phyloP scores from a whole-genome alignment of 163 green algal species.

The Smithsoniella earleae region DNA sequence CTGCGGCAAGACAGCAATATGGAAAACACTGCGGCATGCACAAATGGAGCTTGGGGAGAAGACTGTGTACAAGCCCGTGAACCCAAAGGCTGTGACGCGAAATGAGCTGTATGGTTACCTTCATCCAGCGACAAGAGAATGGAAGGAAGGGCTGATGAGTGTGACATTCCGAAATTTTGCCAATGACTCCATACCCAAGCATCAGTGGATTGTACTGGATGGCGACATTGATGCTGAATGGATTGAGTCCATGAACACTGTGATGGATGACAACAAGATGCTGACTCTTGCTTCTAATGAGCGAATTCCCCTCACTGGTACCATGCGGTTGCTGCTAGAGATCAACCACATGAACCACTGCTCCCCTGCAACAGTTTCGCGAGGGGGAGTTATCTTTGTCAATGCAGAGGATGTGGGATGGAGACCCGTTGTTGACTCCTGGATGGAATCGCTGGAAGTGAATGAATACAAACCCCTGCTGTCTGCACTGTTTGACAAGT shows the following conservation, averaged over 20 bases:
- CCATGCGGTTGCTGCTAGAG: constrained; percentile 84
- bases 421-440: constrained; percentile 75
- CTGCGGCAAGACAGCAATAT: constrained; percentile 84
- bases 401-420: constrained; percentile 85
- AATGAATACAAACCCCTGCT: constrained; percentile 64
- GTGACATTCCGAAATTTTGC: constrained; percentile 86
- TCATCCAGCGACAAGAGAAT: constrained; percentile 82
- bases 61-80: constrained; percentile 72
- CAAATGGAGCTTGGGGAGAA: constrained; percentile 75
- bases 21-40: constrained; percentile 74
- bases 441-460: constrained; percentile 70
- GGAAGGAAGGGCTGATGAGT: constrained; percentile 84
- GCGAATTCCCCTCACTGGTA: constrained; percentile 76
- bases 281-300: constrained; percentile 88
- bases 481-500: constrained; percentile 68
- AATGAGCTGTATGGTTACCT: constrained; percentile 92
- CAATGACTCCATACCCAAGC: constrained; percentile 66
- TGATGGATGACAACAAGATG: constrained; percentile 85
- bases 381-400: constrained; percentile 83
- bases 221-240: constrained; percentile 94
- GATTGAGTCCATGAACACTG: constrained; percentile 90
- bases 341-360: constrained; percentile 76
- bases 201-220: constrained; percentile 95
- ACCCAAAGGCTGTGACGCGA: constrained; percentile 86
- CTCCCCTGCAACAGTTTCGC: constrained; percentile 83